Evolutionary conservation across 2,329 filamentous ascomycete species (phyloP).

Genomic region (Ilyonectria sp.): DNA sequence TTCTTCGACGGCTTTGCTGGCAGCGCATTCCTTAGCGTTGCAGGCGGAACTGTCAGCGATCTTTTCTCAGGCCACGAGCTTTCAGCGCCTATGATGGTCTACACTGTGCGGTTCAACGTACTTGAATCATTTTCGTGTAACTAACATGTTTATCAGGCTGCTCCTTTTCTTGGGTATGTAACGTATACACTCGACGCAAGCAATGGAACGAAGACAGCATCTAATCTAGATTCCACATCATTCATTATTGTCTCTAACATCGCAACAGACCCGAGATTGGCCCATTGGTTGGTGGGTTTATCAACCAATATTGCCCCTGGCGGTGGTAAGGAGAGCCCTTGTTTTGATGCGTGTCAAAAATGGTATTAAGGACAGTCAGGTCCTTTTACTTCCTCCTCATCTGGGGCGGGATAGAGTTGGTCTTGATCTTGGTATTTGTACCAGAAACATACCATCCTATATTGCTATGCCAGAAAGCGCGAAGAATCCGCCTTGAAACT

Average conservation of each 20-base stretch:
- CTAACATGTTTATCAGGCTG: too few species aligned
- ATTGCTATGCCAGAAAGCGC: constrained; percentile 68
- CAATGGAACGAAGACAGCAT: too few species aligned
- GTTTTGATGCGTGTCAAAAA: too few species aligned
- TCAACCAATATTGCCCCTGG: constrained; percentile 75
- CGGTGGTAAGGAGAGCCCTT: too few species aligned
- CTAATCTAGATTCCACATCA: too few species aligned
- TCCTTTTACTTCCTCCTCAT: too few species aligned
- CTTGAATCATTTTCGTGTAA: too few species aligned
- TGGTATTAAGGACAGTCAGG: too few species aligned
- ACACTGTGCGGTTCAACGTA: too few species aligned
- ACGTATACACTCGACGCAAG: too few species aligned
- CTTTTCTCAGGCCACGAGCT: constrained; percentile 79
- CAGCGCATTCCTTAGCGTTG: constrained; percentile 79
- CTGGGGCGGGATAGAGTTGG: constrained; percentile 45
- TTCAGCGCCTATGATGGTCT: constrained; percentile 77
- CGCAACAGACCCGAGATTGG: constrained; percentile 65
- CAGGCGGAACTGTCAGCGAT: constrained; percentile 89
- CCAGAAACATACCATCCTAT: constrained; percentile 67
- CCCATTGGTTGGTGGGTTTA: constrained; percentile 81
- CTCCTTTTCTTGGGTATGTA: too few species aligned
- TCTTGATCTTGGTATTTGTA: constrained; percentile 84
- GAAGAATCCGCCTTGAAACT: constrained; percentile 76
- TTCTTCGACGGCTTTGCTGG: constrained; percentile 85
- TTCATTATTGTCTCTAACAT: too few species aligned